These are phyloP conservation scores for Debaryomyces tyrocola DNA, from an alignment of 805 yeast genomes.

Conservation along the genomic window DNA sequence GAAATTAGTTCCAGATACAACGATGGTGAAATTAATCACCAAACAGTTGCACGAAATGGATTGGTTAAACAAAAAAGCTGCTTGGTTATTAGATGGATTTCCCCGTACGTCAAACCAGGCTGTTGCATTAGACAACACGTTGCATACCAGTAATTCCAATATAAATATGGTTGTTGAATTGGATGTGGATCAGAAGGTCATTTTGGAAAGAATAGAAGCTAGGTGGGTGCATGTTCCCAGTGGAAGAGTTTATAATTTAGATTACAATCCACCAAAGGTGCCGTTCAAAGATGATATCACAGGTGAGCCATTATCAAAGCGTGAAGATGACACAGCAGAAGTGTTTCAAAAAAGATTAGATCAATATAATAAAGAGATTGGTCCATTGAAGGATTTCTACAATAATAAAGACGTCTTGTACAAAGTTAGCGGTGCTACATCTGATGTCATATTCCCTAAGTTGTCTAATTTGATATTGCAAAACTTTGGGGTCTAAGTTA, in stretches of 20 bases:
- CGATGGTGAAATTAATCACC: conserved; percentile 61
- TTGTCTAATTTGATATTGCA: conserved; percentile 28
- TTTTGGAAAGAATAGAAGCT: conserved; percentile 76
- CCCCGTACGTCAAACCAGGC: conserved; percentile 85
- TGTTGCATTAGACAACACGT: conserved; percentile 45
- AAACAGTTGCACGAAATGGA: conserved; percentile 42
- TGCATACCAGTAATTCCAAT: conserved; percentile 36
- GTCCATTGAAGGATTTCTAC: conserved; percentile 69
- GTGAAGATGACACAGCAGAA: conserved; percentile 80
- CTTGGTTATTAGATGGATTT: conserved; percentile 89
- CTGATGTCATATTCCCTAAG: conserved; percentile 82
- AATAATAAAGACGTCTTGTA: conserved; percentile 40
- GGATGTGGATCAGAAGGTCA: conserved; percentile 82
- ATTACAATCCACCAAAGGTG: conserved; percentile 85
- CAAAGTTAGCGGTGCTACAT: conserved; percentile 71
- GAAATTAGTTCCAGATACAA: conserved; percentile 66
- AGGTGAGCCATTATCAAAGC: conserved; percentile 78
- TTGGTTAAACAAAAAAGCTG: conserved; percentile 45
- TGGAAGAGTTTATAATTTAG: conserved; percentile 82
- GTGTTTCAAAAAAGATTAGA: conserved; percentile 69
- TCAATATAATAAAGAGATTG: conserved; percentile 56
- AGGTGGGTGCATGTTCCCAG: conserved; percentile 83
- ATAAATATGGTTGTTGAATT: conserved; percentile 82
- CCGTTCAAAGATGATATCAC: conserved; percentile 85
- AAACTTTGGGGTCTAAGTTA: conserved; percentile 5